A percentile compares a stretch with the other conserved stretches of the same genome.
Conservation (phyloP, 1,284 basidiomycete genomes). For the Ustilago nuda region DNA sequence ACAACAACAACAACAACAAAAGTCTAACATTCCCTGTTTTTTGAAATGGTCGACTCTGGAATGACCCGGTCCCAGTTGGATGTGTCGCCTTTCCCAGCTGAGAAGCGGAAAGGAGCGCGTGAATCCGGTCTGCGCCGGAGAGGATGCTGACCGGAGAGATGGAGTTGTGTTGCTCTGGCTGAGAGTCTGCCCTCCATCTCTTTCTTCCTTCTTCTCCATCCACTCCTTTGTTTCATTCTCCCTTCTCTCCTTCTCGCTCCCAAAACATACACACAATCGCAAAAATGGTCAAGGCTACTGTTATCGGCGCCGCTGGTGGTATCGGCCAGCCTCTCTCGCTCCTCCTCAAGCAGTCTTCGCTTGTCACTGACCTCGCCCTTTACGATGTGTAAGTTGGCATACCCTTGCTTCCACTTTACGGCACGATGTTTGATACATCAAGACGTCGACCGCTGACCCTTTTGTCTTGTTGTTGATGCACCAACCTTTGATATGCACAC, state of each 20-base stretch:
- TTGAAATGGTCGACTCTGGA: conserved; percentile 14
- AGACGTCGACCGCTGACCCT: neutral
- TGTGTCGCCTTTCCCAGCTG: conserved; percentile 14
- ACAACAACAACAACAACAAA: neutral
- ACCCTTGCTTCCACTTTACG: neutral
- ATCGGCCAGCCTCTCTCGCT: conserved; percentile 86
- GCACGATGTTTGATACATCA: too few species aligned
- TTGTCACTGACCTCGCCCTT: conserved; percentile 80
- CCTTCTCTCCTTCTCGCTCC: conserved; percentile 2
- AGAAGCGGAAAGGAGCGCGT: conserved; percentile 33
- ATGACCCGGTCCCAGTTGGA: conserved; percentile 17
- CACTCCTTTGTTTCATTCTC: neutral
- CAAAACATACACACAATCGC: conserved; percentile 5
- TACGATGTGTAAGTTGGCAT: conserved; percentile 89
- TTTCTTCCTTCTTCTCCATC: conserved; percentile 20
- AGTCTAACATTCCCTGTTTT: conserved; percentile 7
- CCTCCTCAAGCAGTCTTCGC: conserved; percentile 85
- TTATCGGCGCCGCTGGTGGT: conserved; percentile 69
- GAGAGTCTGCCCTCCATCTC: neutral
- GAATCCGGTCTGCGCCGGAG: conserved; percentile 39
- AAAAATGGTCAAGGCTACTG: conserved; percentile 66
- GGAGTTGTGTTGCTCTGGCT: conserved; percentile 8
- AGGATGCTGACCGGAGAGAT: neutral
- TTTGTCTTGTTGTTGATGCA: neutral
- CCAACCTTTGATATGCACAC: neutral